Evolutionary conservation across 2,329 filamentous ascomycete species (phyloP).

Genomic region (Massarina eburnea): DNA sequence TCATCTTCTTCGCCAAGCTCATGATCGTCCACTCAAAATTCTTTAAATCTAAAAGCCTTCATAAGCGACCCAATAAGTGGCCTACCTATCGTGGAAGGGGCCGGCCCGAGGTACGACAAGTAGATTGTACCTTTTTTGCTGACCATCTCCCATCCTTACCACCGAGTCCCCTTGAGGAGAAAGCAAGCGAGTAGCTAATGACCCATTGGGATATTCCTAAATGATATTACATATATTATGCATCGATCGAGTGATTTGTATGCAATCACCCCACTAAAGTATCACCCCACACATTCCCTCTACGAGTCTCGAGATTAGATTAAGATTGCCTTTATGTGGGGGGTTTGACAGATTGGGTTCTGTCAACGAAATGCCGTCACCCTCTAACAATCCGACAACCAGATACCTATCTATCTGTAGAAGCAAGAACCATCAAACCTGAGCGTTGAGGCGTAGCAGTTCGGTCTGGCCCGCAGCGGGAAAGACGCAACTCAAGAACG

Average conservation of each 20-base stretch:
- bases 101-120: not conserved
- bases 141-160: not conserved
- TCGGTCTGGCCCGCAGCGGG: not conserved
- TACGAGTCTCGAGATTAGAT: not conserved
- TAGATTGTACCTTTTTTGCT: not conserved
- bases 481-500: not conserved
- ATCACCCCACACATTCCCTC: not conserved
- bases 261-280: slow-evolving; percentile 1
- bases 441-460: not conserved
- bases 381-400: no score
- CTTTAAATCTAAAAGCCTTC: not conserved
- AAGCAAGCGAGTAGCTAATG: not conserved
- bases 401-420: no score
- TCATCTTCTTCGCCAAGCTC: not conserved
- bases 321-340: no score
- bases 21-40: not conserved
- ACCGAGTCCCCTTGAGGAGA: not conserved
- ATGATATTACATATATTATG: not conserved
- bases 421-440: not conserved
- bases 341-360: no score
- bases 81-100: not conserved
- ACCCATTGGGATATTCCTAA: not conserved
- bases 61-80: not conserved
- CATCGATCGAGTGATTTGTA: not conserved
- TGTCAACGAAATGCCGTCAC: no score